phyloP scores from a whole-genome alignment of 179 eudicot species.

The Vitellaria paradoxa region DNA sequence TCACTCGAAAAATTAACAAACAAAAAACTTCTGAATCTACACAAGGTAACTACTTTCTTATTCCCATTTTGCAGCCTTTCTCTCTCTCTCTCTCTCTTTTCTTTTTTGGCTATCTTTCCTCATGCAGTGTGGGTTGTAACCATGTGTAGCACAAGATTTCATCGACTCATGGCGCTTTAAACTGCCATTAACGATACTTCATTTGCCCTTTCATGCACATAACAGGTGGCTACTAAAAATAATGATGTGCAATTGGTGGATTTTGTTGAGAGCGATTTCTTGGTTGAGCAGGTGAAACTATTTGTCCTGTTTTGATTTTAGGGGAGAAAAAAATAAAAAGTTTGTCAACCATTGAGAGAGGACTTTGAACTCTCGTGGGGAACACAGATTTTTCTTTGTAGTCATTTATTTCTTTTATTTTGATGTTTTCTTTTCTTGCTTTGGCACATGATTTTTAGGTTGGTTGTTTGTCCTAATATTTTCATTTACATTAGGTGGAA shows the following conservation, averaged over 20 bases:
- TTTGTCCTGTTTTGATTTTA: neutral
- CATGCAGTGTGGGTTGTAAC: too few relatives aligned
- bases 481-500: constrained; percentile 43
- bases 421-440: neutral
- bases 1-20: constrained; percentile 71
- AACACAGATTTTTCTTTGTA: neutral
- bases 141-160: neutral
- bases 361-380: neutral
- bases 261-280: constrained; percentile 56
- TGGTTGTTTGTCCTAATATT: neutral
- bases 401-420: neutral
- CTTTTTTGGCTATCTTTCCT: too few relatives aligned
- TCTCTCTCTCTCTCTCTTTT: neutral
- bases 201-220: neutral
- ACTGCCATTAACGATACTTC: neutral
- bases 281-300: constrained; percentile 44
- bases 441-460: neutral
- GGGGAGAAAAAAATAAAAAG: neutral
- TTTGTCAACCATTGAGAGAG: neutral
- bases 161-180: neutral
- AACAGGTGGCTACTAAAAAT: constrained; percentile 48
- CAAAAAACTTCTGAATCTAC: constrained; percentile 66
- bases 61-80: neutral
- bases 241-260: constrained; percentile 60
- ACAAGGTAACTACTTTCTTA: constrained; percentile 32